These are phyloP conservation scores for Mortierella sp. DNA, from an alignment of 371 early-diverging fungal genomes.

Conservation along the genomic window DNA sequence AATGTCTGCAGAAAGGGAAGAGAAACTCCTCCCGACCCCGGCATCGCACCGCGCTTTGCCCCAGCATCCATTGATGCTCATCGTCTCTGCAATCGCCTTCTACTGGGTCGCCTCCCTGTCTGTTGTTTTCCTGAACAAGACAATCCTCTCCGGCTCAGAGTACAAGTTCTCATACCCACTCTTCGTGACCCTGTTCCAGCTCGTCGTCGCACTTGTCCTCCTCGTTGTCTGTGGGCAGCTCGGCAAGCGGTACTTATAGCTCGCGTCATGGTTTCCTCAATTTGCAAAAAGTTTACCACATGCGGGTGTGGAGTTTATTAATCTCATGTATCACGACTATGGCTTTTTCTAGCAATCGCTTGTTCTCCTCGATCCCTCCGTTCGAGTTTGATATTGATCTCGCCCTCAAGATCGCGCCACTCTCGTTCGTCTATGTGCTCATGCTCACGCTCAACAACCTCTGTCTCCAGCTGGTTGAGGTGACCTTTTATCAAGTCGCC, in stretches of 20 bases:
- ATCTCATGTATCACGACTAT: neutral
- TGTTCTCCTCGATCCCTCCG: constrained; percentile 75
- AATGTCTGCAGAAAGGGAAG: constrained; percentile 47
- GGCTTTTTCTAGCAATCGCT: constrained; percentile 54
- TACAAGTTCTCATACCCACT: constrained; percentile 74
- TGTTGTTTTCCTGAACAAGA: constrained; percentile 83
- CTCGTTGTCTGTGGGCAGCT: constrained; percentile 69
- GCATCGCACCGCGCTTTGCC: constrained; percentile 50
- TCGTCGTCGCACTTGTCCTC: constrained; percentile 72
- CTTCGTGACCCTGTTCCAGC: constrained; percentile 77
- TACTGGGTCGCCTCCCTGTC: constrained; percentile 78
- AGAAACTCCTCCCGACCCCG: constrained; percentile 69
- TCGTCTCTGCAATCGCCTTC: constrained; percentile 70
- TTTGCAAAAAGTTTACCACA: no score
- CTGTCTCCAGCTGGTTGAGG: constrained; percentile 76
- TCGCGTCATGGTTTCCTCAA: neutral
- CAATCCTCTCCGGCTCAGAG: constrained; percentile 73
- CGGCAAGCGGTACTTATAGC: constrained; percentile 66
- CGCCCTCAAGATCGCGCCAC: constrained; percentile 70
- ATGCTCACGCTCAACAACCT: constrained; percentile 80
- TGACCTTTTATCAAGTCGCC: constrained; percentile 82
- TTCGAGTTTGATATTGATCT: constrained; percentile 69
- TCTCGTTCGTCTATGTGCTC: constrained; percentile 77
- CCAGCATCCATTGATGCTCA: constrained; percentile 60
- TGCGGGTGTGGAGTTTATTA: neutral